Evolutionary conservation across 2,329 filamentous ascomycete species (phyloP), one percentile per base, ranked within the genome.

Genomic region (Epicoccum nigrum): DNA sequence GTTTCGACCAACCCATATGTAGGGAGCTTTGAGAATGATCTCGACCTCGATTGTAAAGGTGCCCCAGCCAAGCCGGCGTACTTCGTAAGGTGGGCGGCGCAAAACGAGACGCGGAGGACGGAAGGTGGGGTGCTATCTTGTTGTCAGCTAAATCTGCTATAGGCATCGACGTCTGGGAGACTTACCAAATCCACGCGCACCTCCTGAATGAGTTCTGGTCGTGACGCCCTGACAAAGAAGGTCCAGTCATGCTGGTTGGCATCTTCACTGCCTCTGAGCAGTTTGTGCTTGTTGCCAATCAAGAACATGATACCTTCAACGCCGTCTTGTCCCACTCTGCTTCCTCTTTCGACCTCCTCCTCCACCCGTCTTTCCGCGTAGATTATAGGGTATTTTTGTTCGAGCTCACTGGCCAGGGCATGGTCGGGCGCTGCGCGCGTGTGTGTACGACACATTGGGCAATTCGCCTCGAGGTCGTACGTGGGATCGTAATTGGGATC

Each of bases 371-470:
- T 62, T 34, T 74, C 67, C 2, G 52, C 55, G 43, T 74, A 78
- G 1, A 64, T 61, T 0, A 17, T 41, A 0, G 75, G 74, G 54
- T 79, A 79, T 23, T 59, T 67, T 1, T 31, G 35, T 45, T 62
- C 54, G 5, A 79, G 60, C 8, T 55, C 44, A n/a, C 55, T 53
- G 5, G 64, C 65, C 4, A 70, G 45, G 5, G 46, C 28, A 5
- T 43, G 33, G 32, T 76, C 69, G 1, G 68, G 54, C 2, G 55
- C 30, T 1, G 75, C 74, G 1, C 69, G 69, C 0, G 76, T 76
- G 31, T 62, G 61, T 2, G 74, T 74, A 7, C 76, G 67, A 42
- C 77, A 79, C 76, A 79, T 78, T 11, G 77, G 77, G 55, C 77
- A 79, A 21, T 69, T 69, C 1, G 74, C 74, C 50, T 76, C 71